phyloP scores from a whole-genome alignment of 2,329 filamentous ascomycete species.

The Curvularia sp. region DNA sequence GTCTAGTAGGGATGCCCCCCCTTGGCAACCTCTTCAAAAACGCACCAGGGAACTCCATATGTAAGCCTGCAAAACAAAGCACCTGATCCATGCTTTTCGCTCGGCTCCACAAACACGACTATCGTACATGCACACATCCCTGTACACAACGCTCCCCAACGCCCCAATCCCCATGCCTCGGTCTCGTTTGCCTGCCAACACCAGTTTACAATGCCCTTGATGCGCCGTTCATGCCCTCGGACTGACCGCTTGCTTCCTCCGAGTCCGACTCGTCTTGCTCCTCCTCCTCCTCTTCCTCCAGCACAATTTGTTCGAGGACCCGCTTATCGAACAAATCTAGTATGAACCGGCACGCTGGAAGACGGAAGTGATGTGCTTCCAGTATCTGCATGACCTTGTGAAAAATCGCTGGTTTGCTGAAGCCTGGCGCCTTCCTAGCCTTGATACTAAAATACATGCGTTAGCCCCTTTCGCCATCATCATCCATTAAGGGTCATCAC shows the following conservation, averaged over 20 bases:
- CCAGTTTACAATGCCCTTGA: constrained; percentile 24
- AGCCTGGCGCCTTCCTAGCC: constrained; percentile 74
- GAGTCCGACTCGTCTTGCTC: constrained; percentile 46
- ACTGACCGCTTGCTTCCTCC: constrained; percentile 47
- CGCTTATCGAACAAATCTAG: constrained; percentile 94
- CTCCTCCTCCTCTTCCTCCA: constrained; percentile 69
- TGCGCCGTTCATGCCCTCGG: constrained; percentile 35
- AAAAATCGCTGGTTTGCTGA: constrained; percentile 80
- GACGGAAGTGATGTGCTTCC: constrained; percentile 86
- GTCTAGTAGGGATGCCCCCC: constrained; percentile 8
- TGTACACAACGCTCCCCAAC: constrained; percentile 24
- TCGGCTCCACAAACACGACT: constrained; percentile 17
- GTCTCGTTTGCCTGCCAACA: constrained; percentile 14
- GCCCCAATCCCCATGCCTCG: constrained; percentile 18
- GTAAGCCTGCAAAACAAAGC: constrained; percentile 32
- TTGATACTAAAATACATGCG: constrained; percentile 66
- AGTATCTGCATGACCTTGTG: constrained; percentile 83
- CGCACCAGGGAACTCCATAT: constrained; percentile 29
- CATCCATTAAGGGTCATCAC: constrained; percentile 28
- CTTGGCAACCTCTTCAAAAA: constrained; percentile 16
- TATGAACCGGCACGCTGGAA: constrained; percentile 86
- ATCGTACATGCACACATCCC: constrained; percentile 14
- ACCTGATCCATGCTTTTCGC: constrained; percentile 21
- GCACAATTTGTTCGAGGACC: constrained; percentile 83
- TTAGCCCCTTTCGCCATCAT: constrained; percentile 21